Base-by-base conservation (phyloP, 1,284 basidiomycete genomes). In the Wallemia mellicola region DNA sequence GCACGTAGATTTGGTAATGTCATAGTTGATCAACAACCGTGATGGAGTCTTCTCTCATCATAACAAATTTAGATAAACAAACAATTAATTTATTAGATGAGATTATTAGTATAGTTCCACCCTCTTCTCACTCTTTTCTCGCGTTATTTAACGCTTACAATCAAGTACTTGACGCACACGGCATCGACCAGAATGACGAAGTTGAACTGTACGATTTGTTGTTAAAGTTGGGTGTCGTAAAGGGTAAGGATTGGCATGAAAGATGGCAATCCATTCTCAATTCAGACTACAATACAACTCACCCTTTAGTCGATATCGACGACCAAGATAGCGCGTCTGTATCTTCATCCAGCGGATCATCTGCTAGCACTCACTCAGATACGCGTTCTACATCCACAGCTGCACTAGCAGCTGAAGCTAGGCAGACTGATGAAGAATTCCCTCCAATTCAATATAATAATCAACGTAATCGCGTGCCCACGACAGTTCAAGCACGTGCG, bases 141-240 rank as follows among this genome's bases (percentile, higher is more conserved):
- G 75, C 77, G 1, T 76, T 84, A n/a, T 79, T 83, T 73, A 83
- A 82, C 65, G 81, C 83, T 0, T 86, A 86, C 67, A 82, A 79
- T 64, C 79, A 81, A 61, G 76, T 83, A 24, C 71, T 86, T 19
- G 75, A 76, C 60, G 79, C 81, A 63, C 74, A 79, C 2, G 80
- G 80, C 1, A 69, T 86, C n/a, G 81, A 85, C 64, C 75, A 79
- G n/a, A 77, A 80, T 61, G 73, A 77, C 28, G 84, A 86, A 67
- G 81, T 83, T 17, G 72, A 79, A n/a, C 82, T 80, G 66, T 86
- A 85, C 67, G 77, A 78, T 26, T 82, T 83, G 67, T 69, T 86
- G 28, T 69, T 86, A 61, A 84, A 86, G 67, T 71, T 86, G 2
- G 81, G 82, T 54, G 83, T 80, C 27, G 66, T 86, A 65, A 81